Evolutionary conservation across 805 yeast species (phyloP), one percentile per base, ranked within the genome.

Genomic region (Gaillardinia entomophila): DNA sequence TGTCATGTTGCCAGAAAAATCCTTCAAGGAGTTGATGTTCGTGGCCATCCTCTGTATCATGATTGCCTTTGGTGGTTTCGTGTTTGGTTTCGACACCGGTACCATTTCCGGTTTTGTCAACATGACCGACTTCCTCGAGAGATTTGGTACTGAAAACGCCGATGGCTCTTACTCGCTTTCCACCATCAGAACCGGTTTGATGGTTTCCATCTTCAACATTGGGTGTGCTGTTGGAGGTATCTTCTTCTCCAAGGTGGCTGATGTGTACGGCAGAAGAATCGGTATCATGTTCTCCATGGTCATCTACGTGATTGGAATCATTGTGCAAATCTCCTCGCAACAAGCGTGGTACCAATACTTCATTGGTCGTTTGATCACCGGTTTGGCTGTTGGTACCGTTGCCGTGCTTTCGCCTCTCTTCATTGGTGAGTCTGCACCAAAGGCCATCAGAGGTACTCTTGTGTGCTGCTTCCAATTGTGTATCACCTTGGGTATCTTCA

Each of bases 21-120:
- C 56, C 8, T 35, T 45, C 31, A 57, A 53, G 35, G 70, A 62
- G 24, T 58, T 63, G 35, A 23, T 53, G 6, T 42, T 55, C 15
- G 57, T 62, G 49, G 32, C 60, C 56, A 18, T 55, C 10, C 57
- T 62, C 36, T 77, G 86, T 56, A 45, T 67, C n/a, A 46, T 74
- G 33, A 74, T 81, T 42, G 83, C 86, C 20, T 81, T 81, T 41
- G 87, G 86, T 62, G 89, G 88, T 29, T 81, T 76, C 52, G 79
- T 80, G 28, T 81, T 78, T 49, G 88, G 88, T 38, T 80, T 80
- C 71, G 88, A 80, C 63, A 81, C 85, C 32, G 88, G 87, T 63
- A 79, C 87, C 42, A 74, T 79, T 55, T 77, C 83, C 26, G 86
- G 86, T 43, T 76, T 80, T 47, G 76, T 79, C 31, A 75, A 75